Percentiles rank a stretch among this genome's conserved stretches.
Evolutionary conservation across 176 grass and related monocot species (phyloP).

Genomic region (Juncus inflexus): DNA sequence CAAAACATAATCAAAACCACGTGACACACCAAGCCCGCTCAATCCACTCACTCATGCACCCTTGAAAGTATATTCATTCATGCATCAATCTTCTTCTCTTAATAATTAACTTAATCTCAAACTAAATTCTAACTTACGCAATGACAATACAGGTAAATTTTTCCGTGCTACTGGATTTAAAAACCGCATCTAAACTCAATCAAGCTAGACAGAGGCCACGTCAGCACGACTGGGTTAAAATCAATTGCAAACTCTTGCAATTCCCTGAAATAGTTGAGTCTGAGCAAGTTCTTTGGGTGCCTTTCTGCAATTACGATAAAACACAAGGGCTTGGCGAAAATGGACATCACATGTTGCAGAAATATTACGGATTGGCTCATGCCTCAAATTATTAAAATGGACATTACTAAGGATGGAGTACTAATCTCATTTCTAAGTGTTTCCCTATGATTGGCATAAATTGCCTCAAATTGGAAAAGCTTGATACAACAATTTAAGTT

Average conservation of each 20-base stretch:
- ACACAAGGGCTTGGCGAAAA: constrained; percentile 59
- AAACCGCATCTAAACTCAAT: constrained; percentile 38
- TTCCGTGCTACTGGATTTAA: constrained; percentile 15
- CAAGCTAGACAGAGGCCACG: constrained; percentile 66
- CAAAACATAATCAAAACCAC: no score
- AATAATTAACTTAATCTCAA: no score
- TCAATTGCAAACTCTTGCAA: constrained; percentile 47
- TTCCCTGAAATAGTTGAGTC: constrained; percentile 58
- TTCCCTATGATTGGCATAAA: constrained; percentile 54
- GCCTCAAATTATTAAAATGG: no score
- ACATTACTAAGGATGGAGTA: constrained; percentile 88
- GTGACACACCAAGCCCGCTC: no score
- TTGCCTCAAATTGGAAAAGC: constrained; percentile 51
- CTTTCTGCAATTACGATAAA: constrained; percentile 49
- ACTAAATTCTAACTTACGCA: constrained; percentile 3
- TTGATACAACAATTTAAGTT: constrained; percentile 23
- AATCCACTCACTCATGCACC: no score
- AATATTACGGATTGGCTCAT: constrained; percentile 50
- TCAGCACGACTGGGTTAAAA: constrained; percentile 51
- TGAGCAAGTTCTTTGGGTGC: constrained; percentile 70
- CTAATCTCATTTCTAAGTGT: constrained; percentile 44
- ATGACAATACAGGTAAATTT: constrained; percentile 44
- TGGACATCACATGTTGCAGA: constrained; percentile 74
- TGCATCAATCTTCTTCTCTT: neutral
- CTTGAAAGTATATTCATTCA: constrained; percentile 26